Evolutionary conservation across 257 asterid genomes (phyloP).

Genomic region (Solanum medicagineum): DNA sequence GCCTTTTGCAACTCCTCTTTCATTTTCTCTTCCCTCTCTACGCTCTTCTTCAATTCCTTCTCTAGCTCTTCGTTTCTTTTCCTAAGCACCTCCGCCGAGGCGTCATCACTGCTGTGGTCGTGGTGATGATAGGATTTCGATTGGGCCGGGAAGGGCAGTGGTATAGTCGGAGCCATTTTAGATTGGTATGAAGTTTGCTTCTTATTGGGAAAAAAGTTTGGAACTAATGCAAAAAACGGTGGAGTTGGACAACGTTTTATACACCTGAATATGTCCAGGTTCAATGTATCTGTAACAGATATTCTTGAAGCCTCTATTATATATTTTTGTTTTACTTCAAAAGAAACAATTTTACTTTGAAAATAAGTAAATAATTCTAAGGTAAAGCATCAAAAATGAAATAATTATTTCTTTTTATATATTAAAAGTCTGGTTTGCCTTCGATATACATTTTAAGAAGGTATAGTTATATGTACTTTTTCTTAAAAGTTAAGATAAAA

Average conservation of each 20-base stretch:
- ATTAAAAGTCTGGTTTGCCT: too few relatives aligned
- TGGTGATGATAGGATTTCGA: neutral
- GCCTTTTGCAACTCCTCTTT: slow-evolving; percentile 26
- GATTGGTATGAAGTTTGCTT: neutral
- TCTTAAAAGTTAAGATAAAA: too few relatives aligned
- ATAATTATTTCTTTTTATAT: too few relatives aligned
- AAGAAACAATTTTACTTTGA: too few relatives aligned
- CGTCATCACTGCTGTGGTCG: neutral
- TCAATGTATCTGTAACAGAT: slow-evolving; percentile 32
- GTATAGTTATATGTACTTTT: too few relatives aligned
- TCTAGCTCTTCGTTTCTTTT: slow-evolving; percentile 65
- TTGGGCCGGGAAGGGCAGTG: slow-evolving; percentile 4
- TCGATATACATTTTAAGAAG: too few relatives aligned
- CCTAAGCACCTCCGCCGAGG: slow-evolving; percentile 20
- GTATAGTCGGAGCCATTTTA: slow-evolving; percentile 38
- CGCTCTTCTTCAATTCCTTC: slow-evolving; percentile 37
- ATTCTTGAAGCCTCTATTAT: too few relatives aligned
- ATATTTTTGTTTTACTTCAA: too few relatives aligned
- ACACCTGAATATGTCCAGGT: slow-evolving; percentile 42
- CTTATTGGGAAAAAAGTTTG: neutral
- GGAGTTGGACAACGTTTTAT: slow-evolving; percentile 9
- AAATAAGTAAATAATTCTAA: too few relatives aligned
- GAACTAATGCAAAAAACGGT: neutral
- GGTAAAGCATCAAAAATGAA: too few relatives aligned
- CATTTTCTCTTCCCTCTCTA: slow-evolving; percentile 50